Conservation (phyloP, 2,329 filamentous ascomycete species). For the Diaporthe citriasiana region DNA sequence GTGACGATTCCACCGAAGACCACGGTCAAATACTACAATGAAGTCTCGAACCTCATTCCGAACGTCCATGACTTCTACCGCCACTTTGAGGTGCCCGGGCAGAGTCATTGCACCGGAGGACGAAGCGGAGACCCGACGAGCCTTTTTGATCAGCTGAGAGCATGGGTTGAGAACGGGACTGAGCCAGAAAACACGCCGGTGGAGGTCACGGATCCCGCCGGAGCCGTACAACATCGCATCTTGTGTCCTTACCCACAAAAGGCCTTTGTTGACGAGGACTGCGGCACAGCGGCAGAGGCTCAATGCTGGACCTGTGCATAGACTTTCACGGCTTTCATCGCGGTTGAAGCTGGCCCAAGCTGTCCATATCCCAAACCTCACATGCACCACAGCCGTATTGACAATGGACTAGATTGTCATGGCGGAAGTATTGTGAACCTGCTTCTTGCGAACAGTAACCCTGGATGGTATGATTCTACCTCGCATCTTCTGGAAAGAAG, state of each 20-base stretch:
- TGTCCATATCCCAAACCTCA: neutral
- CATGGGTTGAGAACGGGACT: constrained; percentile 7
- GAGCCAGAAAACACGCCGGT: neutral
- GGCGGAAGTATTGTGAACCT: neutral
- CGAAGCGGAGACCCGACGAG: constrained; percentile 2
- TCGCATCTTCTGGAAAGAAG: neutral
- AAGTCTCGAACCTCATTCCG: neutral
- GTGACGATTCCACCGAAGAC: neutral
- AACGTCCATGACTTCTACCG: neutral
- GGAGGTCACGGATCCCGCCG: neutral
- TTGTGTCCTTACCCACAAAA: neutral
- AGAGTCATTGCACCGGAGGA: neutral
- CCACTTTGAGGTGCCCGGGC: constrained; percentile 17
- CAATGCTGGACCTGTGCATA: neutral
- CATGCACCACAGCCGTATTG: neutral
- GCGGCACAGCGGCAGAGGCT: neutral
- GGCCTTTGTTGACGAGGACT: neutral
- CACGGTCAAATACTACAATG: neutral
- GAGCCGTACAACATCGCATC: neutral
- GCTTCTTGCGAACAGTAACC: neutral
- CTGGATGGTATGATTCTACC: neutral
- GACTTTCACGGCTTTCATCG: neutral
- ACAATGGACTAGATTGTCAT: neutral
- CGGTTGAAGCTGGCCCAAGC: neutral
- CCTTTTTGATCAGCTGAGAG: constrained; percentile 8